Percentiles rank a stretch among this genome's conserved stretches.
Evolutionary conservation across 345 rosid genomes (phyloP).

Genomic region (Brassica incana): DNA sequence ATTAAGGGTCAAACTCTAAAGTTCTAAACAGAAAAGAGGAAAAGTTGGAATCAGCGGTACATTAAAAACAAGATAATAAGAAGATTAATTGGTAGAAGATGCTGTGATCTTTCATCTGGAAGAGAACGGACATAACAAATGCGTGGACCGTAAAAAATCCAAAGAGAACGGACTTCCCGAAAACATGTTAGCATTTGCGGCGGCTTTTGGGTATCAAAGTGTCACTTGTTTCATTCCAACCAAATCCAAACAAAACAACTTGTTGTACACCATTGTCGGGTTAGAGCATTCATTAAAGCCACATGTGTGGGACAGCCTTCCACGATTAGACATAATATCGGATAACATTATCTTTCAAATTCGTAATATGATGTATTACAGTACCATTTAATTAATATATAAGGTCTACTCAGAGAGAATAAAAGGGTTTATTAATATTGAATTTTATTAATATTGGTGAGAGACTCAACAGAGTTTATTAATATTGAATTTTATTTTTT

Average conservation of each 20-base stretch:
- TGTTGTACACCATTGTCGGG: slow-evolving; percentile 5
- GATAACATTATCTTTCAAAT: slow-evolving; percentile 8
- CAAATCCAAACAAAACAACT: slow-evolving; percentile 16
- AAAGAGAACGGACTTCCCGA: not conserved
- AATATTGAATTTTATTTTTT: too few relatives aligned
- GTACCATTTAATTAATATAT: slow-evolving; percentile 5
- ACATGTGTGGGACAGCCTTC: slow-evolving; percentile 30
- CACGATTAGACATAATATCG: slow-evolving; percentile 1
- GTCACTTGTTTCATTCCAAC: not conserved
- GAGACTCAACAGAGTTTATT: too few relatives aligned
- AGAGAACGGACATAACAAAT: not conserved
- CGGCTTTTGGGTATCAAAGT: slow-evolving; percentile 19
- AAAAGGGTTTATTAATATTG: not conserved
- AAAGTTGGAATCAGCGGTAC: not conserved
- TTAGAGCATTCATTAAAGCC: not conserved
- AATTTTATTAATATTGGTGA: too few relatives aligned
- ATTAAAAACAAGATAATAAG: not conserved
- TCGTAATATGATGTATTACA: not conserved
- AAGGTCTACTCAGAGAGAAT: slow-evolving; percentile 3
- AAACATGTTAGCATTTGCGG: slow-evolving; percentile 17
- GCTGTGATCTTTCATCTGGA: not conserved
- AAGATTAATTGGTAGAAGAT: not conserved
- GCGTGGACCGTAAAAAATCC: not conserved
- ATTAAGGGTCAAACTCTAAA: not conserved
- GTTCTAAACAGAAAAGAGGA: not conserved